Conservation (phyloP, 2,329 filamentous ascomycete genomes). For the Beauveria asiatica region DNA sequence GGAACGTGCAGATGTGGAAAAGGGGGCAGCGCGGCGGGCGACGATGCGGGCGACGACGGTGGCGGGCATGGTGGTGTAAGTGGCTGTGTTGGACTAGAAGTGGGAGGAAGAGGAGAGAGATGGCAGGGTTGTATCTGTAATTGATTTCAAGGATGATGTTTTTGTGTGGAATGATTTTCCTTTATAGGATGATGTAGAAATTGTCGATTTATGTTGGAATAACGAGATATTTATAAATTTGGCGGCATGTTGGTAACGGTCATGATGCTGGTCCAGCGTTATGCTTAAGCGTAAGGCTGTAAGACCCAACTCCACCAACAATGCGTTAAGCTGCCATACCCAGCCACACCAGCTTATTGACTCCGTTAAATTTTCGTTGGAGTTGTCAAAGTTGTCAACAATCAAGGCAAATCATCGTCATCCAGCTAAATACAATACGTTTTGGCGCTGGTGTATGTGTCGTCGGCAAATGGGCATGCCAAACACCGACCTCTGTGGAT, state of each 20-base stretch:
- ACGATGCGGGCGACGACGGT: not conserved
- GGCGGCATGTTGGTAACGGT: not conserved
- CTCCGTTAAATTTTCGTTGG: not conserved
- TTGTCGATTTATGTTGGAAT: not conserved
- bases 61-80: constrained; percentile 1
- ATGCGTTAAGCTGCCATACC: not conserved
- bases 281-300: constrained; percentile 4
- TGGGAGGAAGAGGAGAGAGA: not conserved
- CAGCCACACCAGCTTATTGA: not conserved
- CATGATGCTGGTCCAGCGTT: not conserved
- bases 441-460: not conserved
- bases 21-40: not conserved
- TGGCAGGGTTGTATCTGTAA: not conserved
- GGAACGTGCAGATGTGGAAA: not conserved
- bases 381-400: no score
- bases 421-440: not conserved
- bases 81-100: not conserved
- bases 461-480: not conserved
- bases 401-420: not conserved
- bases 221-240: not conserved
- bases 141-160: not conserved
- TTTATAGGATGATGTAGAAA: not conserved
- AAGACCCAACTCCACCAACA: not conserved
- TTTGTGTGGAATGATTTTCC: not conserved
- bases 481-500: not conserved